Conservation (phyloP, 176 grass and related monocot species). For the Saccharum spontaneum region DNA sequence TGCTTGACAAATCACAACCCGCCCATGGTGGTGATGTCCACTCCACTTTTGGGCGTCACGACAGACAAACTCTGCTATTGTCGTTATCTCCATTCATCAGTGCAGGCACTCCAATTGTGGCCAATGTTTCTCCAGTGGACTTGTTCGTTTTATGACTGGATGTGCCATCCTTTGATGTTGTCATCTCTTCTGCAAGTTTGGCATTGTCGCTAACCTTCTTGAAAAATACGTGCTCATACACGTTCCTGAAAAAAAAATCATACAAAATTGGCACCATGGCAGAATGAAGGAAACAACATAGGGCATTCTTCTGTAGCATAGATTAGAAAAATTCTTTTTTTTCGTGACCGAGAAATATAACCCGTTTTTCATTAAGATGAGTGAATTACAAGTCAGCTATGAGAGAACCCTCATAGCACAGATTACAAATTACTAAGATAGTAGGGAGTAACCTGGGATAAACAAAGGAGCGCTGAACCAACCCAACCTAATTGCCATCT, state of each 20-base stretch:
- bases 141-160: not conserved
- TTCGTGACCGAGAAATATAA: no score
- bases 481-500: not conserved
- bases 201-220: not conserved
- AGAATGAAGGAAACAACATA: not conserved
- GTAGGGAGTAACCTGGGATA: no score
- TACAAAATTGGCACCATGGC: not conserved
- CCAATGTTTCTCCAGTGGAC: not conserved
- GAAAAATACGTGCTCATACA: not conserved
- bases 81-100: not conserved
- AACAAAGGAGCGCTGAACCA: no score
- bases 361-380: no score
- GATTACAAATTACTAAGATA: no score
- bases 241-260: not conserved
- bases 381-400: no score
- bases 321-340: not conserved
- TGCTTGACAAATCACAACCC: not conserved
- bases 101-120: not conserved
- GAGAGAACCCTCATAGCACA: no score
- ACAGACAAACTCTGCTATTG: not conserved
- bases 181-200: not conserved
- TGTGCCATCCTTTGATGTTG: not conserved
- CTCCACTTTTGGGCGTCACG: not conserved
- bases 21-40: not conserved
- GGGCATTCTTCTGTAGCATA: not conserved